Conservation (phyloP, 2,329 filamentous ascomycete species). For the Talaromyces sp. region DNA sequence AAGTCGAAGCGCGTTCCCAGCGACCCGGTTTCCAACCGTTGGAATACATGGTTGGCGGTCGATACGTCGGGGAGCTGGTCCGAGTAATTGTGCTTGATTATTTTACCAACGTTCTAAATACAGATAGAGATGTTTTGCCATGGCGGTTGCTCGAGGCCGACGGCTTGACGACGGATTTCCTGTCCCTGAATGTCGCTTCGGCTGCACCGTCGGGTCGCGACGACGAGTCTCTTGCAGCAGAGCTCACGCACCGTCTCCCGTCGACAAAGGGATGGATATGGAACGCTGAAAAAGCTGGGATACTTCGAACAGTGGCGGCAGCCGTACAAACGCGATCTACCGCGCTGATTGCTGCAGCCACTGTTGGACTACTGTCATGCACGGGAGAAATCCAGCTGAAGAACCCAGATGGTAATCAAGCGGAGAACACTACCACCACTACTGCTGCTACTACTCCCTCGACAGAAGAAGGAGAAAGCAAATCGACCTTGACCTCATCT, state of each 20-base stretch:
- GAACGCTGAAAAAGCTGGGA: constrained; percentile 55
- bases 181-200: constrained; percentile 61
- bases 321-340: constrained; percentile 66
- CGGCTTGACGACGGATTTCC: constrained; percentile 17
- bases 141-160: constrained; percentile 15
- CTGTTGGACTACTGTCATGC: constrained; percentile 61
- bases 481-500: constrained; percentile 4
- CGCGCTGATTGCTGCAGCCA: constrained; percentile 65
- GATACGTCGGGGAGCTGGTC: constrained; percentile 69
- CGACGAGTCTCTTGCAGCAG: constrained; percentile 43
- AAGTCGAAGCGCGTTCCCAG: constrained; percentile 60
- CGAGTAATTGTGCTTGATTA: constrained; percentile 64
- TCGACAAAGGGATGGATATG: constrained; percentile 49
- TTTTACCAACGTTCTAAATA: constrained; percentile 41
- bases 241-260: constrained; percentile 47
- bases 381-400: constrained; percentile 56
- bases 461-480: background rate
- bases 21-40: constrained; percentile 70
- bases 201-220: constrained; percentile 24
- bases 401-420: constrained; percentile 12
- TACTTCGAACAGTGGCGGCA: constrained; percentile 60
- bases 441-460: background rate
- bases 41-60: constrained; percentile 73
- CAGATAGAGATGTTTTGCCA: constrained; percentile 47
- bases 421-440: background rate